Base-by-base conservation (phyloP, 1,139 yeast species). In the Geotrichum bryndzae region DNA sequence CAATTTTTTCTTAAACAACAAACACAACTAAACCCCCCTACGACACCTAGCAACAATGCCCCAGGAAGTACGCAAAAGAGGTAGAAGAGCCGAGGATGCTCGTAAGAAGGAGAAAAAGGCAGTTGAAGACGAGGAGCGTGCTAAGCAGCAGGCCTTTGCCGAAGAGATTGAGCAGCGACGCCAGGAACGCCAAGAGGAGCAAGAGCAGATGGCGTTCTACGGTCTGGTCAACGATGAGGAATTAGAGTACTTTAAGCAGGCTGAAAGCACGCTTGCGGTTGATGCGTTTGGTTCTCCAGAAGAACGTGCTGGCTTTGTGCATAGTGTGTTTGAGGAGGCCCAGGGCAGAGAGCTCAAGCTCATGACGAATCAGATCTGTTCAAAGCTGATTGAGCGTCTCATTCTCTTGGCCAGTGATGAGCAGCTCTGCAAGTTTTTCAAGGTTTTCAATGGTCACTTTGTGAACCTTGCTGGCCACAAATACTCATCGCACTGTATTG, bases 351-450 rank as follows among this genome's bases (percentile, higher is more conserved):
- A 94, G 74, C 79, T 95, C 68, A 94, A 94, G 74, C 80, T 94
- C 58, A 97, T 90, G 10, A 92, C 97, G 3, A 92, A 94, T 72
- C 98, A 92, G 71, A 90, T 92, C 62, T 91, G 97, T 72, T 92
- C 98, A 23, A 94, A 94, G 72, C 80, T 94, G 64, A 82, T 94
- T 80, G 99, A 94, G 76, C 80, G 98, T 71, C 77, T 94, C 65
- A 82, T 92, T n/a, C 75, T 89, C 56, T 78, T 80, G 46, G 87
- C 92, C 18, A 79, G 81, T 51, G 87, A 85, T 65, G 77, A 75
- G 22, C 96, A 91, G 72, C 75, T 90, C 65, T 57, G 58, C 83
- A 86, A 72, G 73, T 65, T 77, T 51, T 74, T 92, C 0, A 81
- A 80, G 63, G 84, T 85, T 4, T 87, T 91, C 69, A 79, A 80